Conservation (phyloP, 371 early-diverging fungal genomes). For the Ordospora colligata region DNA sequence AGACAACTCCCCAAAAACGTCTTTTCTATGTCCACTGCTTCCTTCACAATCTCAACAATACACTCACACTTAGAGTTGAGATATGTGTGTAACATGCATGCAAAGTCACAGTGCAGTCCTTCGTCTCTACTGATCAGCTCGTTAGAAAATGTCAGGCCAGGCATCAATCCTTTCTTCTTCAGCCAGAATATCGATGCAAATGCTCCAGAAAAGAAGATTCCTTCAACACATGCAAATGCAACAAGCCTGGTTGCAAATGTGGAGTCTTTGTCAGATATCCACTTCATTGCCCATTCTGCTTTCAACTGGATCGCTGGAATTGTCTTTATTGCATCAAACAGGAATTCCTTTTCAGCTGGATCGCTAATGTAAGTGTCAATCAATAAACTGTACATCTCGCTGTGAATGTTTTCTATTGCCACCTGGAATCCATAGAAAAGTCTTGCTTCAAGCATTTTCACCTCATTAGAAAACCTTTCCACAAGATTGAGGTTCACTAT, state of each 20-base stretch:
- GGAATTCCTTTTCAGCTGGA: conserved; percentile 69
- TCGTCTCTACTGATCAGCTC: conserved; percentile 97
- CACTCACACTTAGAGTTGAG: conserved; percentile 66
- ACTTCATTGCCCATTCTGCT: conserved; percentile 94
- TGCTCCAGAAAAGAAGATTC: conserved; percentile 97
- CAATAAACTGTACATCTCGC: conserved; percentile 91
- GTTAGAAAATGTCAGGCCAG: conserved; percentile 95
- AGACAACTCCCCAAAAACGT: conserved; percentile 87
- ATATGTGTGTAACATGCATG: conserved; percentile 83
- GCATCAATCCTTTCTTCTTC: conserved; percentile 97
- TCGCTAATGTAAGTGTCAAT: conserved; percentile 96
- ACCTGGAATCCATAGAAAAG: conserved; percentile 99
- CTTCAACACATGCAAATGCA: conserved; percentile 98
- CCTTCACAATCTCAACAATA: conserved; percentile 69
- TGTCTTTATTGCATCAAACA: conserved; percentile 90
- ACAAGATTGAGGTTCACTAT: conserved; percentile 97
- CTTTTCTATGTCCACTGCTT: conserved; percentile 84
- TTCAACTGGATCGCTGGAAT: conserved; percentile 89
- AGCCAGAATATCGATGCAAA: conserved; percentile 98
- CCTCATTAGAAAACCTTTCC: conserved; percentile 85
- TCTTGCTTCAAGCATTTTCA: conserved; percentile 90
- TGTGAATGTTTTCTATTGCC: conserved; percentile 98
- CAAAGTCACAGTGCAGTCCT: conserved; percentile 98
- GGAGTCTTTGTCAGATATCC: conserved; percentile 75
- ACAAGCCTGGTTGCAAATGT: conserved; percentile 85